These are phyloP conservation scores for Xerocomellus intermedius DNA, from an alignment of 768 basidiomycete genomes.

Conservation along the genomic window DNA sequence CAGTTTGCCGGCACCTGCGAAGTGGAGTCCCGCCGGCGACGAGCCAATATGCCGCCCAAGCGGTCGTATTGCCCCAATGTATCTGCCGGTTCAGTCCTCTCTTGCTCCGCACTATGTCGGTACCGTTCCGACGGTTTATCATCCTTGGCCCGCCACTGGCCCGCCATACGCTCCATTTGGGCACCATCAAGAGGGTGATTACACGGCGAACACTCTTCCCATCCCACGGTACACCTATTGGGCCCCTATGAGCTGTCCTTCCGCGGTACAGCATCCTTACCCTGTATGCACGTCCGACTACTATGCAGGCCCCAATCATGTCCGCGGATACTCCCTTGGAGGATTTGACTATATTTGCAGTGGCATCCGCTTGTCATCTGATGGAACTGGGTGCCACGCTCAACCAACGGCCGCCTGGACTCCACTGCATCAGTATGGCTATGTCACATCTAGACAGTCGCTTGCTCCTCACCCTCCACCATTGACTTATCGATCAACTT, in stretches of 20 bases:
- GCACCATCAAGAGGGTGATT: conserved; percentile 16
- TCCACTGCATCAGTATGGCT: conserved; percentile 39
- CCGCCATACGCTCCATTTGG: conserved; percentile 24
- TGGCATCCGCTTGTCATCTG: conserved; percentile 43
- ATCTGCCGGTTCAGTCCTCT: conserved; percentile 62
- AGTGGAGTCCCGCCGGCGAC: conserved; percentile 80
- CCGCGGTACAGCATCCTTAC: conserved; percentile 53
- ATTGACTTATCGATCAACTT: conserved; percentile 47
- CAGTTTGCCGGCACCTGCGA: conserved; percentile 66
- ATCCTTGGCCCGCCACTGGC: conserved; percentile 23
- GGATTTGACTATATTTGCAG: conserved; percentile 52
- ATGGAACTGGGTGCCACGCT: conserved; percentile 38
- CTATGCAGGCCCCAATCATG: conserved; percentile 45
- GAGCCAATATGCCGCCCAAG: conserved; percentile 64
- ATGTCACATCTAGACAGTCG: conserved; percentile 41
- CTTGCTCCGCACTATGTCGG: conserved; percentile 37
- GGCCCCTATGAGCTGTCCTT: conserved; percentile 27
- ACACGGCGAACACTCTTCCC: conserved; percentile 6
- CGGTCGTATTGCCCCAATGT: conserved; percentile 53
- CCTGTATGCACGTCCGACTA: conserved; percentile 55
- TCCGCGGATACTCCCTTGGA: conserved; percentile 60
- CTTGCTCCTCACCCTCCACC: conserved; percentile 43
- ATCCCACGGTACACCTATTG: conserved; percentile 23
- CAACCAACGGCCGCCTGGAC: conserved; percentile 46
- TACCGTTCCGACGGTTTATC: conserved; percentile 31